These are phyloP conservation scores for Patellifolia procumbens DNA, from an alignment of 179 eudicot species.

Conservation along the genomic window DNA sequence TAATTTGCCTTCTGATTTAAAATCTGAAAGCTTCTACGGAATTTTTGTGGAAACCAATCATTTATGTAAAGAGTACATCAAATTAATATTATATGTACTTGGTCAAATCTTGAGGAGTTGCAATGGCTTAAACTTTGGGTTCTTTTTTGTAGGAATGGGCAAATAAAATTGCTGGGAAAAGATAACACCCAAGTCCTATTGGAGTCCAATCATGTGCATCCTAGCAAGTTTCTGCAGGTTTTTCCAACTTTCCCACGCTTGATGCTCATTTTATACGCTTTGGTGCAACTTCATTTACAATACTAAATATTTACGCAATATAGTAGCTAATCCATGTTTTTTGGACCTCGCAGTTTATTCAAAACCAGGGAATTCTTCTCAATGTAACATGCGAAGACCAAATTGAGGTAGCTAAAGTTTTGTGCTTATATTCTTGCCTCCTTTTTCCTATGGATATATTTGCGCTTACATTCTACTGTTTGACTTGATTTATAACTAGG, in stretches of 20 bases:
- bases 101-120: not conserved
- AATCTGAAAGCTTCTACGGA: no score
- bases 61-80: not conserved
- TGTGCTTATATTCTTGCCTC: not conserved
- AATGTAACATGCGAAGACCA: conserved; percentile 63
- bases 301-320: not conserved
- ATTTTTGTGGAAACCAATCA: not conserved
- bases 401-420: conserved; percentile 63
- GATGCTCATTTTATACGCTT: not conserved
- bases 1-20: not conserved
- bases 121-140: not conserved
- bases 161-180: conserved; percentile 76
- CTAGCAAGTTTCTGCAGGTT: conserved; percentile 87
- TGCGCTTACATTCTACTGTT: conserved; percentile 1
- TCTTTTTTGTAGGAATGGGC: conserved; percentile 63
- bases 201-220: conserved; percentile 59
- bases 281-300: not conserved
- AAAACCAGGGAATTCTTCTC: conserved; percentile 73
- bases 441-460: conserved; percentile 4
- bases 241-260: not conserved
- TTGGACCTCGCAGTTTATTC: conserved; percentile 56
- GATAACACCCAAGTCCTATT: conserved; percentile 69
- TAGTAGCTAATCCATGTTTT: conserved; percentile 18
- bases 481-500: conserved; percentile 41
- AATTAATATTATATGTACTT: not conserved